These are phyloP conservation scores for Alternaria arbusti DNA, from an alignment of 2,329 filamentous ascomycete genomes.

Conservation along the genomic window DNA sequence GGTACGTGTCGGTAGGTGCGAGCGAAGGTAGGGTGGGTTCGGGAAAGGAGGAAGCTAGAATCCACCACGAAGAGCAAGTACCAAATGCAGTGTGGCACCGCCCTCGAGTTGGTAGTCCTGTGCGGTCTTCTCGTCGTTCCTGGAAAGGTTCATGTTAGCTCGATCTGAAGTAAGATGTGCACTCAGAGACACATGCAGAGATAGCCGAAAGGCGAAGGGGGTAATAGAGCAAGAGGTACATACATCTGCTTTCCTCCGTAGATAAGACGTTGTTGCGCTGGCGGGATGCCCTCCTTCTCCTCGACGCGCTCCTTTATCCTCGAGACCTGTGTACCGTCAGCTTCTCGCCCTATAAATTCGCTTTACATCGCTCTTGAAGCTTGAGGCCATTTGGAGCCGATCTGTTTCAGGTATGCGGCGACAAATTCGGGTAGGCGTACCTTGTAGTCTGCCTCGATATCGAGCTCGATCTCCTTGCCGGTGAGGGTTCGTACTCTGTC, in stretches of 20 bases:
- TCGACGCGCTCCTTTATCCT: conserved; percentile 99
- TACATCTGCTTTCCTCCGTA: conserved; percentile 98
- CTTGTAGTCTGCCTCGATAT: conserved; percentile 94
- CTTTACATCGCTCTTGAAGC: background rate
- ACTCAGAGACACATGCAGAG: too few relatives aligned
- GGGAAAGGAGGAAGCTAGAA: conserved; percentile 11
- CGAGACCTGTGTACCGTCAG: conserved; percentile 67
- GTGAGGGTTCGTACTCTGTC: conserved; percentile 92
- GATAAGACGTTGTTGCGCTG: conserved; percentile 94
- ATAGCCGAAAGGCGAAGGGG: too few relatives aligned
- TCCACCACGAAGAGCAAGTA: conserved; percentile 90
- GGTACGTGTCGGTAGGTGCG: background rate
- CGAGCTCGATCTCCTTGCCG: conserved; percentile 98
- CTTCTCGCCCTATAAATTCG: background rate
- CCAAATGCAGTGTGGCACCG: conserved; percentile 91
- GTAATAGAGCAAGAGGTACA: conserved; percentile 7
- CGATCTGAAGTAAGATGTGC: too few relatives aligned
- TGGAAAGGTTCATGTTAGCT: conserved; percentile 49
- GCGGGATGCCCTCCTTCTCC: conserved; percentile 98
- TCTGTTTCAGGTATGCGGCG: background rate
- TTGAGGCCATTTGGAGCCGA: background rate
- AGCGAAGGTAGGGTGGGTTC: background rate
- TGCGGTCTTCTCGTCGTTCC: conserved; percentile 94
- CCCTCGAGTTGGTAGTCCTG: conserved; percentile 88
- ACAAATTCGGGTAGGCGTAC: conserved; percentile 54